phyloP scores from a whole-genome alignment of 768 basidiomycete genomes.

The Mycena filopes region DNA sequence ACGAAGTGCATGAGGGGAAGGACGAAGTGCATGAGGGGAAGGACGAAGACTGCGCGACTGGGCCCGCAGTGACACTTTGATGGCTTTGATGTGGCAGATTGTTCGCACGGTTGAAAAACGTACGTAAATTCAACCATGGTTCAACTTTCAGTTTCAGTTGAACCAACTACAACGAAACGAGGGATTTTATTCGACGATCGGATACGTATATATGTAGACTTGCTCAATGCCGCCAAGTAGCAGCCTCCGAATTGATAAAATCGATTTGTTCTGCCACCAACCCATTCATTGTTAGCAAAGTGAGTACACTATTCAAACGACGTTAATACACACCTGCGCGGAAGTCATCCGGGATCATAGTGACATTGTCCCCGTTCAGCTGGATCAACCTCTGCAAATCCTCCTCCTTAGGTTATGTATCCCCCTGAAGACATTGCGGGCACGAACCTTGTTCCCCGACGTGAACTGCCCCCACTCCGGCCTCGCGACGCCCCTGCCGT shows the following conservation, averaged over 20 bases:
- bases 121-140: too few relatives aligned
- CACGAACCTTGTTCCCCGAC: conserved; percentile 19
- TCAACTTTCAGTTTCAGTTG: too few relatives aligned
- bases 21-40: too few relatives aligned
- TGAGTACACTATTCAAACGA: not conserved
- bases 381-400: conserved; percentile 34
- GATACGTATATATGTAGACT: too few relatives aligned
- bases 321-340: conserved; percentile 17
- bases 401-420: not conserved
- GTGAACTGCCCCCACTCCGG: conserved; percentile 38
- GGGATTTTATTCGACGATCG: too few relatives aligned
- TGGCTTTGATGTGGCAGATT: too few relatives aligned
- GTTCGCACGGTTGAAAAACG: too few relatives aligned
- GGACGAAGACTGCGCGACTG: too few relatives aligned
- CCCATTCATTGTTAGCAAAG: conserved; percentile 38
- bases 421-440: not conserved
- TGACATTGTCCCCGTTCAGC: conserved; percentile 35
- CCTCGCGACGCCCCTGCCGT: conserved; percentile 46
- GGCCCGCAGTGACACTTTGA: too few relatives aligned
- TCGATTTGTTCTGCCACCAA: conserved; percentile 32
- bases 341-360: conserved; percentile 37
- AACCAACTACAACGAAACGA: too few relatives aligned
- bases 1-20: too few relatives aligned
- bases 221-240: conserved; percentile 25
- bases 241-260: conserved; percentile 34